Conservation (phyloP, 1,284 basidiomycete species). For the Neolentinus lepideus region DNA sequence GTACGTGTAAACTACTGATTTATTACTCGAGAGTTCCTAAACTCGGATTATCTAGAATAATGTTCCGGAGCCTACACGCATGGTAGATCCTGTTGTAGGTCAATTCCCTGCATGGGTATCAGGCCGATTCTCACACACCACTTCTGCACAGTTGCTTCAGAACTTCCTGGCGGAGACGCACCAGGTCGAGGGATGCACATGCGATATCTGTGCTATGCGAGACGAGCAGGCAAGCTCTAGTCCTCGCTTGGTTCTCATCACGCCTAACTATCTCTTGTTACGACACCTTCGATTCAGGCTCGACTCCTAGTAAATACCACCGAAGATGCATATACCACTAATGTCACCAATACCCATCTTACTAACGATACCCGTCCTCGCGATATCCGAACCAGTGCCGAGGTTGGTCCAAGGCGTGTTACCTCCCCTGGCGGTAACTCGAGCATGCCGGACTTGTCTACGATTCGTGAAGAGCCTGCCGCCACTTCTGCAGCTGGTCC, state of each 20-base stretch:
- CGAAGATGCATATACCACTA: too few species aligned
- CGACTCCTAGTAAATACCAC: neutral
- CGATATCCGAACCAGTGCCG: too few species aligned
- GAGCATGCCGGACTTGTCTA: too few species aligned
- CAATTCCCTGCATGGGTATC: neutral
- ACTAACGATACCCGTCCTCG: too few species aligned
- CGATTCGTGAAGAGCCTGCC: too few species aligned
- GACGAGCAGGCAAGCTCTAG: neutral
- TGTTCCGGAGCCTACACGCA: neutral
- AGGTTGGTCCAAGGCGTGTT: too few species aligned
- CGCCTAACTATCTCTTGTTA: neutral
- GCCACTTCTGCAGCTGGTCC: too few species aligned
- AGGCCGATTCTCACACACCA: neutral
- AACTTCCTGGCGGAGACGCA: slow-evolving; percentile 1
- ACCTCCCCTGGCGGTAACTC: too few species aligned
- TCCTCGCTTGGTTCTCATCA: neutral
- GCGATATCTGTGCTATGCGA: neutral
- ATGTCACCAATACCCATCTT: too few species aligned
- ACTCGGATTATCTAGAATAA: neutral
- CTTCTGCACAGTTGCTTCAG: neutral
- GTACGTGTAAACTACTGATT: neutral
- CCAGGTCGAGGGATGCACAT: neutral
- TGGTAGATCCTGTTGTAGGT: neutral
- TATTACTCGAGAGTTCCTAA: too few species aligned
- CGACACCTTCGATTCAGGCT: neutral